Conservation (phyloP, 768 basidiomycete genomes). For the Pleurotus eryngii region DNA sequence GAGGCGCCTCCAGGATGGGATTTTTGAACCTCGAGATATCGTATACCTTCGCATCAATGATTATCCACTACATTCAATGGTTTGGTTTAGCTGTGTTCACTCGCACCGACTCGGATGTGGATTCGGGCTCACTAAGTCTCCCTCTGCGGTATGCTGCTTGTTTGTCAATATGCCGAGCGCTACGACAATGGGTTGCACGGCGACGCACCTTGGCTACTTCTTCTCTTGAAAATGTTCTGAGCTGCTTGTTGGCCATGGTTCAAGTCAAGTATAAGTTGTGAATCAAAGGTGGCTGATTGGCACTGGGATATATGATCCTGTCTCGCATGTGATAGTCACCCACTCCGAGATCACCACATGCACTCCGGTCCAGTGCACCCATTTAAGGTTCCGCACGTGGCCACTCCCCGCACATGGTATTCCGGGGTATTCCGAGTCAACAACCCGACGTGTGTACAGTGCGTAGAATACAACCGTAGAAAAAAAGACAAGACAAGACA, state of each 20-base stretch:
- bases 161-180: background rate
- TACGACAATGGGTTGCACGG: background rate
- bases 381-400: too few relatives aligned
- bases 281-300: too few relatives aligned
- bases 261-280: too few relatives aligned
- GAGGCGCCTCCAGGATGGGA: conserved; percentile 78
- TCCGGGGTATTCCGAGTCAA: too few relatives aligned
- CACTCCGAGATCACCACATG: too few relatives aligned
- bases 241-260: conserved; percentile 25
- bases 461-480: too few relatives aligned
- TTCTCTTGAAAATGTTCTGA: conserved; percentile 27
- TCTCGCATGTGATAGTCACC: too few relatives aligned
- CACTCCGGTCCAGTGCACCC: too few relatives aligned
- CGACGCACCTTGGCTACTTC: conserved; percentile 27
- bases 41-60: conserved; percentile 82
- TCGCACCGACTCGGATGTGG: background rate
- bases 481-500: too few relatives aligned
- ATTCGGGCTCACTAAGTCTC: conserved; percentile 60
- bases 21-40: conserved; percentile 77
- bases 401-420: too few relatives aligned
- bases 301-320: too few relatives aligned
- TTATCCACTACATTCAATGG: conserved; percentile 57
- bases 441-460: too few relatives aligned
- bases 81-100: background rate
- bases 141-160: conserved; percentile 66